A percentile compares a stretch with the other conserved stretches of the same genome.
Conservation (phyloP, 352 stramenopile species). For the Phytophthora cryptogea region DNA sequence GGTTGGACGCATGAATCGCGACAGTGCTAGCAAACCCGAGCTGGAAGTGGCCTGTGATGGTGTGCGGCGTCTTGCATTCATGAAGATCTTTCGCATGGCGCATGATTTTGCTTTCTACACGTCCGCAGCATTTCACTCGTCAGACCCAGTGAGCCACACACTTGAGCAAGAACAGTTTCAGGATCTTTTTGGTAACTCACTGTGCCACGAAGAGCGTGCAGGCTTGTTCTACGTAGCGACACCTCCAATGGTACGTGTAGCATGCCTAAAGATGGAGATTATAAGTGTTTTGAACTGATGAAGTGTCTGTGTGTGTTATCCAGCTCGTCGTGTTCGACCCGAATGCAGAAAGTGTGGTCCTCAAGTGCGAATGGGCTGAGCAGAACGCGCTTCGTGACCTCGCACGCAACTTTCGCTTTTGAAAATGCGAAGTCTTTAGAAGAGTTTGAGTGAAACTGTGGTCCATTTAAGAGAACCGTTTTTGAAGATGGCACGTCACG, state of each 20-base stretch:
- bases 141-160: conserved; percentile 42
- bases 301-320: conserved; percentile 6
- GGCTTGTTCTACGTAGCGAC: conserved; percentile 64
- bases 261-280: not conserved
- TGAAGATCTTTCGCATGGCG: conserved; percentile 58
- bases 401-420: conserved; percentile 75
- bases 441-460: not conserved
- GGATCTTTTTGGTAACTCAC: conserved; percentile 68
- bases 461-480: conserved; percentile 2
- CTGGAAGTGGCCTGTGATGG: conserved; percentile 59
- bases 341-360: conserved; percentile 49
- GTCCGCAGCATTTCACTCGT: conserved; percentile 54
- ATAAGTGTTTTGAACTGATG: not conserved
- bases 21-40: conserved; percentile 13
- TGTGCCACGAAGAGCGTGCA: conserved; percentile 74
- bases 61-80: conserved; percentile 64
- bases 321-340: conserved; percentile 72
- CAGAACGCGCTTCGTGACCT: conserved; percentile 68
- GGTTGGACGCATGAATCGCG: conserved; percentile 29
- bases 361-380: conserved; percentile 63
- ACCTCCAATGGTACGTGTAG: conserved; percentile 61
- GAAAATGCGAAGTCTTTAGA: conserved; percentile 1
- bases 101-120: conserved; percentile 61
- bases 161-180: conserved; percentile 55
- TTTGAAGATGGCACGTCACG: not conserved